Conservation (phyloP, 345 rosid genomes). For the Arabidopsis suecica region DNA sequence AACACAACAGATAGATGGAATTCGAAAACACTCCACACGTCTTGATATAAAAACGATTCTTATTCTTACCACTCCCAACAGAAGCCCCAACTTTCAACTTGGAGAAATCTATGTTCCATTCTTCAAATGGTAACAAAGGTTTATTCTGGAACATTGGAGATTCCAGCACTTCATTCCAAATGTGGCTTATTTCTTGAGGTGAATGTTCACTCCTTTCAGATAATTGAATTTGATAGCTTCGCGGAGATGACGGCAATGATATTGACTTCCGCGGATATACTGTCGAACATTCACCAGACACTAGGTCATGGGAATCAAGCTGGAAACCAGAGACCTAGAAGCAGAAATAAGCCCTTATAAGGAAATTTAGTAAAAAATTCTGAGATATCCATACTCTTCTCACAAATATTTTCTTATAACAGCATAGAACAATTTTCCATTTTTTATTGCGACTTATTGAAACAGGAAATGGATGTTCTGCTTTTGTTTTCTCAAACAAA, state of each 20-base stretch:
- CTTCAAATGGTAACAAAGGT: conserved; percentile 69
- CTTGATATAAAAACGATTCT: conserved; percentile 23
- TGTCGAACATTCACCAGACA: conserved; percentile 54
- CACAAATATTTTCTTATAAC: not conserved
- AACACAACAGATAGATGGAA: not conserved
- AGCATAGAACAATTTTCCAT: too few relatives aligned
- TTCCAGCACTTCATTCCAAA: conserved; percentile 74
- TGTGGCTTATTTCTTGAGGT: conserved; percentile 44
- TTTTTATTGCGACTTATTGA: too few relatives aligned
- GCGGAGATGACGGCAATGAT: conserved; percentile 81
- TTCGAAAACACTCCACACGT: not conserved
- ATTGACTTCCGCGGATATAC: conserved; percentile 67
- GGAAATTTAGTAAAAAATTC: not conserved
- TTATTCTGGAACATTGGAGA: conserved; percentile 67
- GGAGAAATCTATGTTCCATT: conserved; percentile 83
- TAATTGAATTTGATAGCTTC: conserved; percentile 56
- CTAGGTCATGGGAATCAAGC: not conserved
- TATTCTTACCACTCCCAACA: conserved; percentile 79
- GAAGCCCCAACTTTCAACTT: conserved; percentile 71
- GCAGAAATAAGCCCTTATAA: not conserved
- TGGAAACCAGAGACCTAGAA: conserved; percentile 48
- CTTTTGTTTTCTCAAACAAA: too few relatives aligned
- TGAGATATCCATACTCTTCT: not conserved
- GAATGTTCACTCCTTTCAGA: conserved; percentile 55
- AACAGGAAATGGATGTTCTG: too few relatives aligned